These are phyloP conservation scores for Bryum argenteum DNA, from an alignment of 225 moss, liverwort and hornwort species.

Conservation along the genomic window DNA sequence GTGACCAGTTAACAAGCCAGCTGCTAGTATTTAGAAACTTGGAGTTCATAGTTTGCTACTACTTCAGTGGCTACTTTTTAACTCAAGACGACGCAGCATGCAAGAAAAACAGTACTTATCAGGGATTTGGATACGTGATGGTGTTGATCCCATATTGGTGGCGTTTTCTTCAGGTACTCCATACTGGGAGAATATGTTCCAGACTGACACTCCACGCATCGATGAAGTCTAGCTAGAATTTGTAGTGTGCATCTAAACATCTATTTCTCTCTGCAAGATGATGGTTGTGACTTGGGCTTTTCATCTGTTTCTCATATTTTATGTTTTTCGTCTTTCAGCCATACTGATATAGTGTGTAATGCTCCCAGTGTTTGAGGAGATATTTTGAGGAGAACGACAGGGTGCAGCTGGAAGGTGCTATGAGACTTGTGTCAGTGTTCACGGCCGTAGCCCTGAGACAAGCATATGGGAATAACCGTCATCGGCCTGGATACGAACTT, in stretches of 20 bases:
- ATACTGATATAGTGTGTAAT: background rate
- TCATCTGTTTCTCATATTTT: background rate
- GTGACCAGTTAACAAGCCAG: constrained; percentile 83
- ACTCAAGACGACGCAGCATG: constrained; percentile 39
- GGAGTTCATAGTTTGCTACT: constrained; percentile 68
- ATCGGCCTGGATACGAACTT: constrained; percentile 2
- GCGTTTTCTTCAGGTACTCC: constrained; percentile 72
- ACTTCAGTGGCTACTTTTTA: constrained; percentile 54
- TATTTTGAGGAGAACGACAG: constrained; percentile 57
- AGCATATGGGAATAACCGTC: constrained; percentile 41
- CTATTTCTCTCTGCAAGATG: background rate
- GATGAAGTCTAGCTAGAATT: background rate
- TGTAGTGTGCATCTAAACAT: background rate
- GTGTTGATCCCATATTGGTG: constrained; percentile 75
- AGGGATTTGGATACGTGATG: constrained; percentile 57
- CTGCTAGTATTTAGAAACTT: constrained; percentile 60
- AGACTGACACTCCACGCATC: background rate
- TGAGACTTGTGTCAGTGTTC: constrained; percentile 68
- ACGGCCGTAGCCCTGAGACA: constrained; percentile 61
- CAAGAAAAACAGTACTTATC: constrained; percentile 35
- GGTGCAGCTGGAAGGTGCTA: constrained; percentile 62
- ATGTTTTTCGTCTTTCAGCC: background rate
- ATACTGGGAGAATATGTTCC: background rate
- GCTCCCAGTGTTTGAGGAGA: constrained; percentile 55
- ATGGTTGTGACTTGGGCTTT: background rate